Base-by-base conservation (phyloP, 129 eudicot genomes). In the Tanacetum coccineum region DNA sequence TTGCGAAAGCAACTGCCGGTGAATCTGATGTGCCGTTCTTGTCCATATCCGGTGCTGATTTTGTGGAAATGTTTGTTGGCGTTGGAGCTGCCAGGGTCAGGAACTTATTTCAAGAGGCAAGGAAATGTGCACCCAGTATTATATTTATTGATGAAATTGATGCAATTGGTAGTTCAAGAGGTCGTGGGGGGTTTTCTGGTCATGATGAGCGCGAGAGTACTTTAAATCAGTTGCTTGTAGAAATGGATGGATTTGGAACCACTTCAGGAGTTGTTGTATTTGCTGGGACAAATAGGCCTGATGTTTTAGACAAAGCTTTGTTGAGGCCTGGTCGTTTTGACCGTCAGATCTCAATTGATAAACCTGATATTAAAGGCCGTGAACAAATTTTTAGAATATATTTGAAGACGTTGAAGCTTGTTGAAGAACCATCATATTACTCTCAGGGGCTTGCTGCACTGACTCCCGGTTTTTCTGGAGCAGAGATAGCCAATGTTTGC, bases 381-480 rank as follows among this genome's bases (percentile, higher is more conserved):
- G 95, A 87, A 17, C 97, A 90, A 66, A 90, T 90, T n/a, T 90
- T 90, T 73, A 72, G 45, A 13, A 90, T 90, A 53, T 90, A 90
- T 73, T 46, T 90, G 76, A 73, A 68, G 10, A 90, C 84, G 68
- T 50, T 90, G 67, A 90, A 87, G 71, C 95, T 90, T 50, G 91
- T 86, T 64, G 68, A 80, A 21, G 82, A 86, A 49, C 84, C 95
- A 3, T 77, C 87, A 40, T 84, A 26, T 58, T 90, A 79, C 66
- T 90, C 97, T 4, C 82, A 86, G 70, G 80, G 91, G 74, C 87
- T 90, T 58, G 88, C 96, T 54, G 96, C 85, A 57, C 79, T 89
- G 66, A 86, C 95, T 54, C 96, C 96, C 67, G 96, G 96, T 55
- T 86, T 89, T 78, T 86, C 91, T 49, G 96, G 96, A 60, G 96